A percentile compares a stretch with the other conserved stretches of the same genome.
Evolutionary conservation across 306 rosid genomes (phyloP).

Genomic region (Abrus pulchellus): DNA sequence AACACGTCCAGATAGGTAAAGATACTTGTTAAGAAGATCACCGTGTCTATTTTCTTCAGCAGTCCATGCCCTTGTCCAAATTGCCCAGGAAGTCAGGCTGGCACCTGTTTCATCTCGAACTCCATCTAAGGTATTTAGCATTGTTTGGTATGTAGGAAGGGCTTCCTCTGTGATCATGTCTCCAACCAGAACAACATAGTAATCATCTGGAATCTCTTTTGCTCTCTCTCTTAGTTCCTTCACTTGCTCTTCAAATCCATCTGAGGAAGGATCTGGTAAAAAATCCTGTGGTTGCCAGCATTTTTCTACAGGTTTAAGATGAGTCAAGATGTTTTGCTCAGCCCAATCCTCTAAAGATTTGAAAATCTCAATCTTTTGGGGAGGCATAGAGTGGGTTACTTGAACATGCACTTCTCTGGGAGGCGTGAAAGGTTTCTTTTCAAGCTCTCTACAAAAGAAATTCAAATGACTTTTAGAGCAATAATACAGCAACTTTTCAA

Average conservation of each 20-base stretch:
- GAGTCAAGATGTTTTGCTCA: slow-evolving; percentile 72
- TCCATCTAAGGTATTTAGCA: slow-evolving; percentile 91
- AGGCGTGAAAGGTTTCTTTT: slow-evolving; percentile 80
- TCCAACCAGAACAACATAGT: slow-evolving; percentile 87
- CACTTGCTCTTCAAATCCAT: slow-evolving; percentile 88
- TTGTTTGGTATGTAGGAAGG: slow-evolving; percentile 93
- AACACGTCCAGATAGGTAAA: slow-evolving; percentile 86
- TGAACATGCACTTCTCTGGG: slow-evolving; percentile 90
- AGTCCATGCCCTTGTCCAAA: slow-evolving; percentile 99
- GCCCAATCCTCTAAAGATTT: slow-evolving; percentile 92
- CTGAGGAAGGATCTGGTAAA: slow-evolving; percentile 79
- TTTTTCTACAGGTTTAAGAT: slow-evolving; percentile 86
- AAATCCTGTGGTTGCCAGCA: slow-evolving; percentile 97
- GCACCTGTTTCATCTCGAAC: slow-evolving; percentile 96
- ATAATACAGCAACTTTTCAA: not conserved
- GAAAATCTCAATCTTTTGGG: slow-evolving; percentile 87
- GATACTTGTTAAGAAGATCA: slow-evolving; percentile 93
- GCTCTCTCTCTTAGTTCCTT: slow-evolving; percentile 82
- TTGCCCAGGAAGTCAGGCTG: slow-evolving; percentile 86
- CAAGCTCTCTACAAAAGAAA: slow-evolving; percentile 68
- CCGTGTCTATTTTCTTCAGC: slow-evolving; percentile 97
- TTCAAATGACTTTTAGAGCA: slow-evolving; percentile 38
- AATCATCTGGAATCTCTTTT: slow-evolving; percentile 87
- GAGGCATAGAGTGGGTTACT: slow-evolving; percentile 91
- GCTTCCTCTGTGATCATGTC: slow-evolving; percentile 98